These are phyloP conservation scores for Metarhizium humberi DNA, from an alignment of 2,329 filamentous ascomycete species.

Conservation along the genomic window DNA sequence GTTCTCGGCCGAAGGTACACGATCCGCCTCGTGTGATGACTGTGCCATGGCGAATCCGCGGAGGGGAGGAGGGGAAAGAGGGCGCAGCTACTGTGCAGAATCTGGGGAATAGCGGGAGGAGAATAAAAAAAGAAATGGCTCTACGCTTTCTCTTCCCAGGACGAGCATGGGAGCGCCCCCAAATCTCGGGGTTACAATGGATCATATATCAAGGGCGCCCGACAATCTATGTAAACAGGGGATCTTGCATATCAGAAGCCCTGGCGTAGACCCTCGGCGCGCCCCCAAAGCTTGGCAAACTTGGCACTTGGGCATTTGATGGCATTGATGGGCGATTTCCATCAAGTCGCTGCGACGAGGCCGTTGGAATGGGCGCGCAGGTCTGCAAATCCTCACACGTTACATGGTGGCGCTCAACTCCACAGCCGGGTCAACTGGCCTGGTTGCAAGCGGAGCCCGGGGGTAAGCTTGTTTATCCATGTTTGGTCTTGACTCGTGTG, in stretches of 20 bases:
- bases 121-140: too few species aligned
- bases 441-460: background rate
- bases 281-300: background rate
- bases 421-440: background rate
- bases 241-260: too few species aligned
- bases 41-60: slow-evolving; percentile 12
- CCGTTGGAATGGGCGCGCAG: background rate
- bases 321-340: background rate
- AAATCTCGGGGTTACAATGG: background rate
- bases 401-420: background rate
- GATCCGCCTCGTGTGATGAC: slow-evolving; percentile 15
- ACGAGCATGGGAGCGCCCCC: background rate
- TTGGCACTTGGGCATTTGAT: background rate
- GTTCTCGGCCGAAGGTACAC: slow-evolving; percentile 8
- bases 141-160: background rate
- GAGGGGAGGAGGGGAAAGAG: background rate
- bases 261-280: too few species aligned
- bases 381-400: background rate
- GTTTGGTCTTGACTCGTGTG: slow-evolving; percentile 1
- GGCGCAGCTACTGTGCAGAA: background rate
- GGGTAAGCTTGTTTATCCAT: background rate
- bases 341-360: too few species aligned
- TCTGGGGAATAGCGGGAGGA: background rate
- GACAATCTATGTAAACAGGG: background rate
- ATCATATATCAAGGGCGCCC: background rate